A percentile compares a stretch with the other conserved stretches of the same genome.
Conservation (phyloP, 164 flowering plant genomes). For the Saururus chinensis region DNA sequence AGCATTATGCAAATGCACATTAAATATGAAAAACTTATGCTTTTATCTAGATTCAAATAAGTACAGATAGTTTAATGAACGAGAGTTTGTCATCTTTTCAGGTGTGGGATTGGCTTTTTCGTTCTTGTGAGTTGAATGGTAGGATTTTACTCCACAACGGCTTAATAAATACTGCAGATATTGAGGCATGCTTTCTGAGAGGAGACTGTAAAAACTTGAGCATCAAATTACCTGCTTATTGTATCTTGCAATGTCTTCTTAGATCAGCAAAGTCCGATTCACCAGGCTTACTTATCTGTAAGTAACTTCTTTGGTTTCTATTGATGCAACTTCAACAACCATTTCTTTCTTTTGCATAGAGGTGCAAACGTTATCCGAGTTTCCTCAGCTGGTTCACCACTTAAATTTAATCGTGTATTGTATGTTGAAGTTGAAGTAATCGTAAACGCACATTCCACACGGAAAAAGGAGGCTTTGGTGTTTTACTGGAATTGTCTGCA, state of each 20-base stretch:
- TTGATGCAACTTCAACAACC: not conserved
- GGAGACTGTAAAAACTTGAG: constrained; percentile 67
- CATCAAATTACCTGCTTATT: constrained; percentile 70
- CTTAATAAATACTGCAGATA: constrained; percentile 45
- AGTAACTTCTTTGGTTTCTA: constrained; percentile 10
- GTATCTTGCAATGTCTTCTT: constrained; percentile 67
- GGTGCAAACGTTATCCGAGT: no score
- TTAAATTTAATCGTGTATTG: no score
- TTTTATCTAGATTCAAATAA: not conserved
- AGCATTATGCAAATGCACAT: no score
- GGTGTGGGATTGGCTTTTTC: constrained; percentile 91
- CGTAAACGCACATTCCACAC: no score
- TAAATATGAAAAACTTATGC: no score
- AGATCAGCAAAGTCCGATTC: constrained; percentile 60
- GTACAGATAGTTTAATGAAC: no score
- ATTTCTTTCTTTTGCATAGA: no score
- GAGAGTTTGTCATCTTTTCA: constrained; percentile 7
- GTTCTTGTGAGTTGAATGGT: constrained; percentile 67
- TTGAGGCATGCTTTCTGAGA: constrained; percentile 52
- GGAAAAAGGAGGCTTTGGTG: no score
- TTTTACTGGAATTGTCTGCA: no score
- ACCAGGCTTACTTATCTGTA: constrained; percentile 62
- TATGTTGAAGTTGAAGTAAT: no score
- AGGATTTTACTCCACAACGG: constrained; percentile 59
- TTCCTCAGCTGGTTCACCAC: no score